Percentiles rank a stretch among this genome's conserved stretches.
Conservation (phyloP, 306 rosid genomes). For the Cajanus cajan region DNA sequence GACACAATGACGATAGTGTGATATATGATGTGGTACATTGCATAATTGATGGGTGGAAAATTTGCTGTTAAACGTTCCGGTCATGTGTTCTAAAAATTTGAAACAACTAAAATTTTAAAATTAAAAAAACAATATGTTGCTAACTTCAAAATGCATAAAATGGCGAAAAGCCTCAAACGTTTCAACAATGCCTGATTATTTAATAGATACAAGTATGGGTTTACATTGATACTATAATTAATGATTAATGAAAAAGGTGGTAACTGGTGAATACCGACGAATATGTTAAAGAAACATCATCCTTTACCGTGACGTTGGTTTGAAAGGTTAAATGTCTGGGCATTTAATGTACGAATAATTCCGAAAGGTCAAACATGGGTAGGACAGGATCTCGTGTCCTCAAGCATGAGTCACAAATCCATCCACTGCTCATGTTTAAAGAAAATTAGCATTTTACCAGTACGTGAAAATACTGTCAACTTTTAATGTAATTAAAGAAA, state of each 20-base stretch:
- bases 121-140: neutral
- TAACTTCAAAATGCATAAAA: neutral
- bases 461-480: neutral
- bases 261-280: neutral
- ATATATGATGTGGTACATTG: neutral
- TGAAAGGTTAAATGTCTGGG: neutral
- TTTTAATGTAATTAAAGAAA: neutral
- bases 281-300: neutral
- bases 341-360: slow-evolving; percentile 4
- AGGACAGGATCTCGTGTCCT: neutral
- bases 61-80: neutral
- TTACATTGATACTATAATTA: neutral
- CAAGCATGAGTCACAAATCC: neutral
- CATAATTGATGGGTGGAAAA: neutral
- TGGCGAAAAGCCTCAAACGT: neutral
- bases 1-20: neutral
- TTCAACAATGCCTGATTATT: neutral
- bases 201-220: neutral
- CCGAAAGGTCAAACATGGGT: neutral
- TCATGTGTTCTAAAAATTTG: neutral
- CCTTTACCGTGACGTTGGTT: neutral
- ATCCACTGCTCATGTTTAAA: neutral
- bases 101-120: neutral
- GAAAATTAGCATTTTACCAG: neutral
- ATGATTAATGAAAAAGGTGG: neutral